Conservation (phyloP, 768 basidiomycete species). For the Imleria badia region DNA sequence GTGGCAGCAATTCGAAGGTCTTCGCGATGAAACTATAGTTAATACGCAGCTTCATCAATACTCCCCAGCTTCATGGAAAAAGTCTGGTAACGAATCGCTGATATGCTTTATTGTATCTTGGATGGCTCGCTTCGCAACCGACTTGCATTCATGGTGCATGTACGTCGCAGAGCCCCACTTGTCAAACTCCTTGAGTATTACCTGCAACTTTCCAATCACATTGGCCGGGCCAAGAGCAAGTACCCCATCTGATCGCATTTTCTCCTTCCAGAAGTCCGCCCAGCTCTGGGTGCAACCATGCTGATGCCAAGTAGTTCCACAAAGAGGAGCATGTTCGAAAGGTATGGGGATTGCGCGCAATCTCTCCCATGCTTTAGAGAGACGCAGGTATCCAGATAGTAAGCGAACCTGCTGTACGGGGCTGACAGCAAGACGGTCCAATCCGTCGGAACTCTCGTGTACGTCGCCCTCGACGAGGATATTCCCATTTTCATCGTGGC, state of each 20-base stretch:
- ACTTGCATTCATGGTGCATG: conserved; percentile 76
- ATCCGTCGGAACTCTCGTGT: conserved; percentile 34
- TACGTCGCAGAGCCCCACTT: conserved; percentile 71
- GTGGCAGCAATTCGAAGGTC: background rate
- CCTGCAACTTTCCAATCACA: conserved; percentile 61
- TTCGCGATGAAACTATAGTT: background rate
- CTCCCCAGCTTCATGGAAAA: conserved; percentile 46
- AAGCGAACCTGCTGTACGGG: conserved; percentile 62
- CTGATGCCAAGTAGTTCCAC: conserved; percentile 70
- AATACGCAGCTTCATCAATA: conserved; percentile 14
- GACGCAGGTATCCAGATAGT: conserved; percentile 67
- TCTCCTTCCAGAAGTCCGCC: conserved; percentile 81
- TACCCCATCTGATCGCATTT: conserved; percentile 59
- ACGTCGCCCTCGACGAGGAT: conserved; percentile 32
- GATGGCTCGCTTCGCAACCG: conserved; percentile 55
- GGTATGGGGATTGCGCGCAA: conserved; percentile 53
- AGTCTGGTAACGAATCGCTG: conserved; percentile 61
- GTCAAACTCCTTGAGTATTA: conserved; percentile 67
- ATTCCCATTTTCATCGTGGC: conserved; percentile 10
- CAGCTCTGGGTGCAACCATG: conserved; percentile 71
- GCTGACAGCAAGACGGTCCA: conserved; percentile 52
- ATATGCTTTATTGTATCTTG: conserved; percentile 53
- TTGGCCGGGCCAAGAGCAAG: conserved; percentile 61
- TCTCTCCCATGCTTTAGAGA: conserved; percentile 65
- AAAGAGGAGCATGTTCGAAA: conserved; percentile 65